Conservation (phyloP, 129 eudicot species). For the Rutidosis leptorrhynchoides region DNA sequence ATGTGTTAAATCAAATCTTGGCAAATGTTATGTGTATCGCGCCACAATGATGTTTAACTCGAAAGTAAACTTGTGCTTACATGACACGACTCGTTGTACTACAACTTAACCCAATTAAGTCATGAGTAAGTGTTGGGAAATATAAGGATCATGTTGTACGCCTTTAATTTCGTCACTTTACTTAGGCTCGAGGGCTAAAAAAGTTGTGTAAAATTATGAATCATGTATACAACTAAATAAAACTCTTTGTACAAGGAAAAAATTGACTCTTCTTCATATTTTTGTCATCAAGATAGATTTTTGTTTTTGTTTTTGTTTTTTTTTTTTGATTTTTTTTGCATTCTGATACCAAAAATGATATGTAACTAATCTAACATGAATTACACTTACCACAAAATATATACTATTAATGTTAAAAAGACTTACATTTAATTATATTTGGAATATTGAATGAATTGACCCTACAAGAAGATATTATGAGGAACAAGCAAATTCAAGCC, state of each 20-base stretch:
- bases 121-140: too few relatives aligned
- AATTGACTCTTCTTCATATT: background rate
- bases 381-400: background rate
- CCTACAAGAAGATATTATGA: conserved; percentile 29
- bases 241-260: background rate
- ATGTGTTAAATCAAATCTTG: conserved; percentile 6
- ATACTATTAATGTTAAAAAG: background rate
- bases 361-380: background rate
- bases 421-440: background rate
- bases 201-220: background rate
- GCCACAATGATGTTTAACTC: background rate
- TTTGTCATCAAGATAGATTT: background rate
- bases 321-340: background rate
- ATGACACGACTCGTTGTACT: background rate
- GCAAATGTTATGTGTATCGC: background rate
- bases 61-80: background rate
- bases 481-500: conserved; percentile 24
- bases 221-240: conserved; percentile 12
- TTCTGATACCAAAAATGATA: background rate
- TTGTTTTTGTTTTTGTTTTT: too few relatives aligned
- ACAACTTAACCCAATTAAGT: background rate
- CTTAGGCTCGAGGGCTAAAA: background rate
- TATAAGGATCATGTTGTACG: too few relatives aligned
- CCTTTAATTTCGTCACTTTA: background rate
- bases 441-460: background rate